Evolutionary conservation across 805 yeast species (phyloP).

Genomic region (Cyberlindnera suaveolens): DNA sequence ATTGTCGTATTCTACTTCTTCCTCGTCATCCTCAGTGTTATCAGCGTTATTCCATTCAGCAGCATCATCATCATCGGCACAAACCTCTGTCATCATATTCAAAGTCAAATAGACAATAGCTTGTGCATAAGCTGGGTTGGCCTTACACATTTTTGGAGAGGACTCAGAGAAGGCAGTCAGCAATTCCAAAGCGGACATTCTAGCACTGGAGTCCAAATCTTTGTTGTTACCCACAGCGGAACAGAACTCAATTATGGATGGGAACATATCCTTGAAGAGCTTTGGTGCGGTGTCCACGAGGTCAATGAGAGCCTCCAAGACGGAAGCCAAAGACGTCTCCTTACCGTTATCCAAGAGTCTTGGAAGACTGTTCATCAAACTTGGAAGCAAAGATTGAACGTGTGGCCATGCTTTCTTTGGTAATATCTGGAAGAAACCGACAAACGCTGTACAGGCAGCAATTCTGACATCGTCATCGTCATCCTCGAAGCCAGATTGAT

Average conservation of each 20-base stretch:
- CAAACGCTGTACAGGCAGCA: constrained; percentile 88
- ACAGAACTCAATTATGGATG: constrained; percentile 80
- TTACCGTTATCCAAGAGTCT: constrained; percentile 74
- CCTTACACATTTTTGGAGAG: constrained; percentile 91
- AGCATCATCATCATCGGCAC: constrained; percentile 82
- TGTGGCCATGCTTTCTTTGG: constrained; percentile 76
- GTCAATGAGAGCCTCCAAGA: constrained; percentile 85
- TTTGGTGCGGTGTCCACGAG: constrained; percentile 92
- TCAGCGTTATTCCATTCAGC: constrained; percentile 82
- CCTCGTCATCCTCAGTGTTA: constrained; percentile 73
- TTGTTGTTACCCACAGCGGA: constrained; percentile 76
- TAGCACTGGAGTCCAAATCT: constrained; percentile 71
- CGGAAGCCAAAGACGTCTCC: constrained; percentile 75
- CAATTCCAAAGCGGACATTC: constrained; percentile 84
- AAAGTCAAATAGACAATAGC: constrained; percentile 69
- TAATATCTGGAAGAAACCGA: constrained; percentile 75
- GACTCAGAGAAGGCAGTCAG: constrained; percentile 87
- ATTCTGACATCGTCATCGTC: constrained; percentile 76
- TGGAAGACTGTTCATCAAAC: constrained; percentile 79
- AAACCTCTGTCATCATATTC: constrained; percentile 87
- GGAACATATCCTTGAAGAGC: constrained; percentile 86
- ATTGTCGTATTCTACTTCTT: constrained; percentile 80
- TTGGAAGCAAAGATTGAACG: constrained; percentile 75
- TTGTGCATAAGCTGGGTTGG: constrained; percentile 64
- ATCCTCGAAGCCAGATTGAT: constrained; percentile 79